Evolutionary conservation across 345 rosid genomes (phyloP).

Genomic region (Gossypium raimondii): DNA sequence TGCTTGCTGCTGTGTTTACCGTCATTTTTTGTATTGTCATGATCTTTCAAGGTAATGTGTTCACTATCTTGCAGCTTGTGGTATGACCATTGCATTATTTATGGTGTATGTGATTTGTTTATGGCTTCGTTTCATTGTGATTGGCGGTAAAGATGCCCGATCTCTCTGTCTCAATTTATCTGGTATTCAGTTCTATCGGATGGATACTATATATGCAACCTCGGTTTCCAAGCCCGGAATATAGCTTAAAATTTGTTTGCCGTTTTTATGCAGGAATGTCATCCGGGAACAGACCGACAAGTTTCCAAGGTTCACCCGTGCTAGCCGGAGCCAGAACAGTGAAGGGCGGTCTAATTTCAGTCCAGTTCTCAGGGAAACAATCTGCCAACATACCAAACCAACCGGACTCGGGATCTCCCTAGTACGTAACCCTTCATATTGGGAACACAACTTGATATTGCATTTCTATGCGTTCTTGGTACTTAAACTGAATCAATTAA

Average conservation of each 20-base stretch:
- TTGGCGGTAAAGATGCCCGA: neutral
- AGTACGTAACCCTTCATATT: conserved; percentile 32
- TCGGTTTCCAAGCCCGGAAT: neutral
- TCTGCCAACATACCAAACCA: conserved; percentile 35
- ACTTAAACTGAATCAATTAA: neutral
- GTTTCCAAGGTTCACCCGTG: conserved; percentile 40
- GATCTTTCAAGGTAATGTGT: conserved; percentile 55
- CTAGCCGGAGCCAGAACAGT: conserved; percentile 40
- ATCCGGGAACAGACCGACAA: conserved; percentile 33
- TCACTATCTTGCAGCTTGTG: neutral
- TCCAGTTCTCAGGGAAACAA: conserved; percentile 46
- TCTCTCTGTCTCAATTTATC: too few relatives aligned
- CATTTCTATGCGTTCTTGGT: neutral
- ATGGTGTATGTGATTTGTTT: neutral
- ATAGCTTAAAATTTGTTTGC: neutral
- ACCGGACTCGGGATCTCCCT: conserved; percentile 36
- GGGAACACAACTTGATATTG: neutral
- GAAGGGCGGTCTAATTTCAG: conserved; percentile 45
- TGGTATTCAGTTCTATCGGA: too few relatives aligned
- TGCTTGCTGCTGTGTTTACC: conserved; percentile 58
- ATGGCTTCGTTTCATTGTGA: neutral
- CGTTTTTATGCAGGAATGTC: conserved; percentile 54
- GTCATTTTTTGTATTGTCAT: conserved; percentile 56
- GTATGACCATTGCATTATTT: neutral
- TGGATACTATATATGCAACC: too few relatives aligned